Conservation (phyloP, 2,329 filamentous ascomycete genomes). For the Aspergillus sclerotialis region DNA sequence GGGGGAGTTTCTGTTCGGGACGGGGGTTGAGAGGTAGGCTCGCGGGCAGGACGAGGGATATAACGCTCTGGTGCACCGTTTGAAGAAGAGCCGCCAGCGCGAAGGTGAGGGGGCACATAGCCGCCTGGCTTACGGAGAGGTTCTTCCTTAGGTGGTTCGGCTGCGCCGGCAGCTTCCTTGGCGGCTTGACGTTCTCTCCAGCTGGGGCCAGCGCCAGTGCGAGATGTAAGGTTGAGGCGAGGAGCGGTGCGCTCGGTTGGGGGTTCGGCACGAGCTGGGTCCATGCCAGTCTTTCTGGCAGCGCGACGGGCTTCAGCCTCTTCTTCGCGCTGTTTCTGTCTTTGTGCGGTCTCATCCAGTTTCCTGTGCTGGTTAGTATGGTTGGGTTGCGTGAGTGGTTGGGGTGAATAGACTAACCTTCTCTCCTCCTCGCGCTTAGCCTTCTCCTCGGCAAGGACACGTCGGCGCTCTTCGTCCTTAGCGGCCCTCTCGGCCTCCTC, state of each 20-base stretch:
- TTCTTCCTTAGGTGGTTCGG: too few species aligned
- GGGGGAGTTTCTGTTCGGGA: too few species aligned
- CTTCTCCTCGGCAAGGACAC: constrained; percentile 66
- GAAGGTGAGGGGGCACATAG: too few species aligned
- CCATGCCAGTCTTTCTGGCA: constrained; percentile 54
- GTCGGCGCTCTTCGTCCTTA: constrained; percentile 72
- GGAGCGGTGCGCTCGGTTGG: constrained; percentile 47
- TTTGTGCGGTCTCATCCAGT: constrained; percentile 55
- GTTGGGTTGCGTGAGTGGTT: neutral
- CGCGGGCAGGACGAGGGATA: too few species aligned
- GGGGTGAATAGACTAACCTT: constrained; percentile 39
- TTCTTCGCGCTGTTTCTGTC: constrained; percentile 76
- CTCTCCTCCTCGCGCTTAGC: constrained; percentile 52
- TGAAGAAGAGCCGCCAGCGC: too few species aligned
- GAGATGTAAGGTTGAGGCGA: constrained; percentile 48
- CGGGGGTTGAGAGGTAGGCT: too few species aligned
- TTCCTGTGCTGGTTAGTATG: constrained; percentile 43
- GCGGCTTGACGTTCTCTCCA: constrained; percentile 57
- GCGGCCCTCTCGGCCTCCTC: constrained; percentile 82
- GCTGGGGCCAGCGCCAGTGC: constrained; percentile 37
- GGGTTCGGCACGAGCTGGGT: constrained; percentile 44
- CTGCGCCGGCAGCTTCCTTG: constrained; percentile 34
- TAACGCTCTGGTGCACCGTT: too few species aligned
- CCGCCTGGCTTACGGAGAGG: too few species aligned
- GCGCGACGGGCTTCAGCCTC: constrained; percentile 73